A percentile compares a stretch with the other conserved stretches of the same genome.
phyloP scores from a whole-genome alignment of 371 early-diverging fungal genomes.

The Capillidium rhysosporum region DNA sequence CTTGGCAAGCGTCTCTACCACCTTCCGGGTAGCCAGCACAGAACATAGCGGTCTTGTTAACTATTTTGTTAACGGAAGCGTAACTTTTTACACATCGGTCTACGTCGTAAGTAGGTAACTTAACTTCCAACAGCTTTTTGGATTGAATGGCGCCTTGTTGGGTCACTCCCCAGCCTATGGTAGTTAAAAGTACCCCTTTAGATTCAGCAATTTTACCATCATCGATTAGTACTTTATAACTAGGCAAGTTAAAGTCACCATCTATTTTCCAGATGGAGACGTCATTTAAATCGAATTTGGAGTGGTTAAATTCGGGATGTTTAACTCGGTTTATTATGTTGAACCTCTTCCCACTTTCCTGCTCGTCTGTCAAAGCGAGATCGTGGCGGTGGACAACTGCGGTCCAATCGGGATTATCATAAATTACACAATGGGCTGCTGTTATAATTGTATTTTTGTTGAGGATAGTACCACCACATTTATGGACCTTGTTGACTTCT shows the following conservation, averaged over 20 bases:
- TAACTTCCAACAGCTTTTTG: not conserved
- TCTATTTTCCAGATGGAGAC: conserved; percentile 1
- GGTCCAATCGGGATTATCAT: not conserved
- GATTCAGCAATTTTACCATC: not conserved
- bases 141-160: not conserved
- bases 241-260: not conserved
- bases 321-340: not conserved
- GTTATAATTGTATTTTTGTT: not conserved
- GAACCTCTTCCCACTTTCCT: not conserved
- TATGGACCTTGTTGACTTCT: not conserved
- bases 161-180: not conserved
- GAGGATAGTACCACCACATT: not conserved
- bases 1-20: conserved; percentile 1
- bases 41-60: not conserved
- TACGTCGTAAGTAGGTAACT: not conserved
- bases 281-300: not conserved
- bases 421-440: conserved; percentile 1
- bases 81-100: not conserved
- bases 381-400: conserved; percentile 3
- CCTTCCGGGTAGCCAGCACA: conserved; percentile 7
- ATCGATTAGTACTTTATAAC: not conserved
- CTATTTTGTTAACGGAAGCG: not conserved
- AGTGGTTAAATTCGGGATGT: not conserved
- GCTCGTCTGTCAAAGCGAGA: not conserved
- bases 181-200: not conserved